Conservation (phyloP, 2,329 filamentous ascomycete species). For the Beauveria bassiana region DNA sequence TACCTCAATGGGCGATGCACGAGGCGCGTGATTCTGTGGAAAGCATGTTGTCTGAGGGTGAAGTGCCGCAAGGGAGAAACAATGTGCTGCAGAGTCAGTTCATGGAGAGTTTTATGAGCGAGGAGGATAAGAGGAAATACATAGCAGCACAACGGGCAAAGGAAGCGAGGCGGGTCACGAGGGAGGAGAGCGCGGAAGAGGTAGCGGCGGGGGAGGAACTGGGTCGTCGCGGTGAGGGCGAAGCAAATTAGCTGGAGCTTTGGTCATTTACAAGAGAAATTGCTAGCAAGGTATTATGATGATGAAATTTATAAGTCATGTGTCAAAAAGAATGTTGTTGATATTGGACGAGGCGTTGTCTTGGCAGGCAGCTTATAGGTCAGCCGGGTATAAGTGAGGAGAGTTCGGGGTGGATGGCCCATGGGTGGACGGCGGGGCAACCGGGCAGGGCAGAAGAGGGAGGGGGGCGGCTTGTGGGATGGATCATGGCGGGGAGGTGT, state of each 20-base stretch:
- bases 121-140: constrained; percentile 69
- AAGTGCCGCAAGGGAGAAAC: constrained; percentile 40
- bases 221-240: not conserved
- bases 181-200: not conserved
- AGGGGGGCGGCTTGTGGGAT: not conserved
- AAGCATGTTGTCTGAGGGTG: constrained; percentile 52
- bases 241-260: not conserved
- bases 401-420: not conserved
- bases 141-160: constrained; percentile 54
- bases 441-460: not conserved
- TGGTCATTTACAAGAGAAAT: not conserved
- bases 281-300: not conserved
- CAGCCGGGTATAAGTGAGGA: constrained; percentile 1
- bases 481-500: not conserved
- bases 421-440: not conserved
- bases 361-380: not conserved
- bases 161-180: not conserved
- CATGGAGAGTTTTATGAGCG: constrained; percentile 70
- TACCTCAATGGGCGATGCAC: constrained; percentile 7
- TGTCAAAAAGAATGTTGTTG: not conserved
- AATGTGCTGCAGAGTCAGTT: constrained; percentile 55
- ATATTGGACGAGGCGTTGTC: constrained; percentile 2
- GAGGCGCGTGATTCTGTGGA: constrained; percentile 53
- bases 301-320: constrained; percentile 1
- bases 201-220: not conserved